phyloP scores from a whole-genome alignment of 2,329 filamentous ascomycete genomes.

The Pyrenophora seminiperda region DNA sequence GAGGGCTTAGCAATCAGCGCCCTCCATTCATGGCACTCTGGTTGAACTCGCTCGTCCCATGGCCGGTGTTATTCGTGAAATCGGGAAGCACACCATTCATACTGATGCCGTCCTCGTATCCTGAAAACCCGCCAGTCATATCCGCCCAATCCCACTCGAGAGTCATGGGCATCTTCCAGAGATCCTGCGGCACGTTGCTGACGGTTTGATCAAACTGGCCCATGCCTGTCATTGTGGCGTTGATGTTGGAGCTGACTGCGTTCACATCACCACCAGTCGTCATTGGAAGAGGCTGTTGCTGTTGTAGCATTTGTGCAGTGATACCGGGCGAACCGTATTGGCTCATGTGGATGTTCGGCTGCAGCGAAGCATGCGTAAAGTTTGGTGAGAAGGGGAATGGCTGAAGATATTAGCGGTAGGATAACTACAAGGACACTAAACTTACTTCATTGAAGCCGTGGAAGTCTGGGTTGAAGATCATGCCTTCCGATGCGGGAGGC shows the following conservation, averaged over 20 bases:
- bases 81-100: constrained; percentile 49
- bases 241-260: constrained; percentile 33
- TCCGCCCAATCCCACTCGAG: constrained; percentile 85
- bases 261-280: constrained; percentile 30
- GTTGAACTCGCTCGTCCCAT: constrained; percentile 45
- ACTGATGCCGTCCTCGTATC: constrained; percentile 46
- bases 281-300: constrained; percentile 31
- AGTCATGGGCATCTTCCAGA: constrained; percentile 96
- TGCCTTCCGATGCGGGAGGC: constrained; percentile 21
- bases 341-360: constrained; percentile 32
- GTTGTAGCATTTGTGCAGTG: constrained; percentile 39
- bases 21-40: constrained; percentile 41
- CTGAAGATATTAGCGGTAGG: constrained; percentile 30
- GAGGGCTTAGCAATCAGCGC: constrained; percentile 10
- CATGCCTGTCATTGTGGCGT: constrained; percentile 37
- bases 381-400: constrained; percentile 49
- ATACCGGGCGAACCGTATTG: constrained; percentile 42
- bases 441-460: constrained; percentile 47
- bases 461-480: constrained; percentile 46
- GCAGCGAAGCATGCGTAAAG: constrained; percentile 47
- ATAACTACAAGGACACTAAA: not conserved
- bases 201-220: constrained; percentile 78
- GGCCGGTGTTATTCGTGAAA: constrained; percentile 29
- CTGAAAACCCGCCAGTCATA: constrained; percentile 46
- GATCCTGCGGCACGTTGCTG: constrained; percentile 75